Conservation (phyloP, 1,284 basidiomycete species). For the Ceratobasidium sp. region DNA sequence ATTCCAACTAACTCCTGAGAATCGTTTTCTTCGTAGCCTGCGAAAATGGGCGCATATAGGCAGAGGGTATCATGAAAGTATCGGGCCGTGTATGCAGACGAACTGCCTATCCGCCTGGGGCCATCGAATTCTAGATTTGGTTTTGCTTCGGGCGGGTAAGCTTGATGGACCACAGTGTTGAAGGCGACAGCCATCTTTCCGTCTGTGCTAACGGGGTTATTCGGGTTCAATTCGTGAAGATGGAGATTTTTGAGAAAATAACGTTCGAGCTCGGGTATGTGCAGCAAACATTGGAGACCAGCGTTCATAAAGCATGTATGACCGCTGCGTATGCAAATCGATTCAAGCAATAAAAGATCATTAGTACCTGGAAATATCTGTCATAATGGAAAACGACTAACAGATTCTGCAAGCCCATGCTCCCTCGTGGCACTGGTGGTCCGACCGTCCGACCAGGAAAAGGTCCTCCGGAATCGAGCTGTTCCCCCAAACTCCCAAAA, state of each 20-base stretch:
- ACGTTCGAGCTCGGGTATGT: slow-evolving; percentile 87
- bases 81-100: slow-evolving; percentile 78
- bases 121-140: slow-evolving; percentile 45
- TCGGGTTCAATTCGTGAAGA: slow-evolving; percentile 84
- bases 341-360: neutral
- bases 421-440: slow-evolving; percentile 55
- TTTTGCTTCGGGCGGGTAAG: slow-evolving; percentile 61
- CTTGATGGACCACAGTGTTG: slow-evolving; percentile 79
- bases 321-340: slow-evolving; percentile 53
- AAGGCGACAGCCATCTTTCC: slow-evolving; percentile 94
- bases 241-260: slow-evolving; percentile 72
- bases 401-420: slow-evolving; percentile 87
- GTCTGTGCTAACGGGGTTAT: slow-evolving; percentile 96
- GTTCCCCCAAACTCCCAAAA: neutral
- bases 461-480: neutral
- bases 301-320: slow-evolving; percentile 99
- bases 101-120: slow-evolving; percentile 1
- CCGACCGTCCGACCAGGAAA: neutral
- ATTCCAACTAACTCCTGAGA: slow-evolving; percentile 67
- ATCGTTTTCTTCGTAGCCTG: slow-evolving; percentile 68
- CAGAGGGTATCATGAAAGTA: slow-evolving; percentile 87
- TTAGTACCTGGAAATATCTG: too few relatives aligned
- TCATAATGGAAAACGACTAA: too few relatives aligned
- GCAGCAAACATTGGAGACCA: slow-evolving; percentile 93
- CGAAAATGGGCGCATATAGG: slow-evolving; percentile 63